Conservation (phyloP, 148 eudicot species). For the Arctostaphylos glauca region DNA sequence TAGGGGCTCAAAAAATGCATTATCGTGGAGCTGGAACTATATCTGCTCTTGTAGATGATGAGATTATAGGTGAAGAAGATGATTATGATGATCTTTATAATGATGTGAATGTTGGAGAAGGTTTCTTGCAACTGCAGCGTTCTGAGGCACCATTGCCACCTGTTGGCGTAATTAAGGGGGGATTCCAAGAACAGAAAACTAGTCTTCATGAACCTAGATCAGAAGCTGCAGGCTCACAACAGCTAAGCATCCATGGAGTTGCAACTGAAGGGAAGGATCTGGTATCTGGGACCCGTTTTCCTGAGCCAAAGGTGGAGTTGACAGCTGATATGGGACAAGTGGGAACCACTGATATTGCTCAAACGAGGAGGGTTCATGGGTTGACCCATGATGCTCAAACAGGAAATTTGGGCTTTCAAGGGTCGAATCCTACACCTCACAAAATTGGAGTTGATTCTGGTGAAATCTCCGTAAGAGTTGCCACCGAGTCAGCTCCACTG, state of each 20-base stretch:
- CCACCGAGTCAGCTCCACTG: constrained; percentile 25
- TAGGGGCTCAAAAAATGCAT: constrained; percentile 59
- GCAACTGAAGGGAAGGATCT: constrained; percentile 38
- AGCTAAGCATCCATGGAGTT: constrained; percentile 31
- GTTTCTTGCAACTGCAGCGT: constrained; percentile 68
- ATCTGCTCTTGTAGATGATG: constrained; percentile 88
- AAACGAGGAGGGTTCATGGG: constrained; percentile 33
- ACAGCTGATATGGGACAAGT: constrained; percentile 31
- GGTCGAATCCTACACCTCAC: constrained; percentile 39
- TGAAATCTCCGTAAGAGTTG: constrained; percentile 28
- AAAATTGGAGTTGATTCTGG: constrained; percentile 27
- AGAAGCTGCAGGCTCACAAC: constrained; percentile 31
- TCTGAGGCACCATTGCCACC: constrained; percentile 48
- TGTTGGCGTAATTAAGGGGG: constrained; percentile 35
- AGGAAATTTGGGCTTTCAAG: constrained; percentile 49
- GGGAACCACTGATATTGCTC: constrained; percentile 38
- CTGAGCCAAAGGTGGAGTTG: constrained; percentile 40
- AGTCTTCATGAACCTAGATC: constrained; percentile 46
- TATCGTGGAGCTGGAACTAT: constrained; percentile 78
- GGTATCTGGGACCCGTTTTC: constrained; percentile 31
- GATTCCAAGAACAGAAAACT: constrained; percentile 45
- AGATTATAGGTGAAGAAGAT: constrained; percentile 72
- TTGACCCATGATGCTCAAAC: constrained; percentile 37
- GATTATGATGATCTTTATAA: constrained; percentile 90
- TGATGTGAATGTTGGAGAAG: constrained; percentile 88